These are phyloP conservation scores for Saraca asoca DNA, from an alignment of 331 rosid genomes.

Conservation along the genomic window DNA sequence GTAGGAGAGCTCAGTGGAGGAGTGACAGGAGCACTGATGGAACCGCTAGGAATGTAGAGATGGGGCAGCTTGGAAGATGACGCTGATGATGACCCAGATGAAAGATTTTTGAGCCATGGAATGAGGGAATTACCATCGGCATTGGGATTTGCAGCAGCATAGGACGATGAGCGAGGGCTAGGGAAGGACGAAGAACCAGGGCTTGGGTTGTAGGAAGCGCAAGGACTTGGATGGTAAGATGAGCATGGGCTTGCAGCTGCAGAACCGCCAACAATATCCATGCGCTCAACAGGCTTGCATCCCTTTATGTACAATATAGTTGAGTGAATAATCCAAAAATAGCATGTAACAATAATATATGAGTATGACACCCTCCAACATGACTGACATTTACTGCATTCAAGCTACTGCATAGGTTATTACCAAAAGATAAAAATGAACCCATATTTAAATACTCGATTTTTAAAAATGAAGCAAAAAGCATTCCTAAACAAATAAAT, in stretches of 20 bases:
- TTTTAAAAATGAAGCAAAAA: not conserved
- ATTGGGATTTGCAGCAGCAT: constrained; percentile 51
- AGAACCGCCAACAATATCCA: constrained; percentile 65
- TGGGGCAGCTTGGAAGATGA: constrained; percentile 75
- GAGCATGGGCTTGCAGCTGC: constrained; percentile 68
- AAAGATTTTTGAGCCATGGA: constrained; percentile 88
- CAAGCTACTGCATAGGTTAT: constrained; percentile 7
- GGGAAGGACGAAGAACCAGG: constrained; percentile 86
- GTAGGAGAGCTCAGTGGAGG: constrained; percentile 93
- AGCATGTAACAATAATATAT: constrained; percentile 7
- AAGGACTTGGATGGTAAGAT: constrained; percentile 74
- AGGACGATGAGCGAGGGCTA: constrained; percentile 72
- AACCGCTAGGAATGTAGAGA: constrained; percentile 60
- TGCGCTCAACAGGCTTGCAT: constrained; percentile 70
- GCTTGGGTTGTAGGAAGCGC: constrained; percentile 86
- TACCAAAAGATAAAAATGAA: not conserved
- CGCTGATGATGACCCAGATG: constrained; percentile 76
- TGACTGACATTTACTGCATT: not conserved
- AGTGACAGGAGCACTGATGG: constrained; percentile 87
- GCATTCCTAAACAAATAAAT: not conserved
- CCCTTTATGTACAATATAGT: constrained; percentile 52
- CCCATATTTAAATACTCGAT: not conserved
- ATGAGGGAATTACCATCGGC: constrained; percentile 70
- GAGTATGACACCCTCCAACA: constrained; percentile 8
- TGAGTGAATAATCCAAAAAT: constrained; percentile 20